Conservation (phyloP, 2,329 filamentous ascomycete species). For the Trichoderma sp. region DNA sequence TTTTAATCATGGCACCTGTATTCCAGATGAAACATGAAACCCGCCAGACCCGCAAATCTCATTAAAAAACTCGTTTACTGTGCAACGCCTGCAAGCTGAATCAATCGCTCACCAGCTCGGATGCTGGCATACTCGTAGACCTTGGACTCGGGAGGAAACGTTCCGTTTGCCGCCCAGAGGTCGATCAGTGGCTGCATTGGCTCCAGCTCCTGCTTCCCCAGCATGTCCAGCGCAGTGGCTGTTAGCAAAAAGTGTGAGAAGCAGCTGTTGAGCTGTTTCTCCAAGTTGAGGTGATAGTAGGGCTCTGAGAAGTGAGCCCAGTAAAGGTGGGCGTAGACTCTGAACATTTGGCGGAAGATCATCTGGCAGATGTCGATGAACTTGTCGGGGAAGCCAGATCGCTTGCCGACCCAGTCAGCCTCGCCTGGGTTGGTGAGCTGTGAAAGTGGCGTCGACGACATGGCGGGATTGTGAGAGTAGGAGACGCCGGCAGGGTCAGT, state of each 20-base stretch:
- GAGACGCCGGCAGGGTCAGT: constrained; percentile 74
- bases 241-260: constrained; percentile 83
- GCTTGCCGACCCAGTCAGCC: constrained; percentile 80
- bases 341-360: constrained; percentile 98
- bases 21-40: background rate
- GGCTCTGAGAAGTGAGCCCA: constrained; percentile 89
- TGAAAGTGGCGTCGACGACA: constrained; percentile 59
- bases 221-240: constrained; percentile 76
- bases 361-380: constrained; percentile 89
- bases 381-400: constrained; percentile 86
- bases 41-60: background rate
- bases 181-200: constrained; percentile 95
- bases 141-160: constrained; percentile 74
- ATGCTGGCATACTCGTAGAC: constrained; percentile 65
- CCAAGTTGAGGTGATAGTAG: constrained; percentile 78
- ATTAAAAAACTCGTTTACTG: constrained; percentile 25
- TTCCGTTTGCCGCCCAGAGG: constrained; percentile 84
- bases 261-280: constrained; percentile 81
- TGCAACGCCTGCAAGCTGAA: constrained; percentile 46
- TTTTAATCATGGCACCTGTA: background rate
- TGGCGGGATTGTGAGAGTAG: constrained; percentile 60
- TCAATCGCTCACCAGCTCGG: constrained; percentile 56
- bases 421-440: constrained; percentile 62
- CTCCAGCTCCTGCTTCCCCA: constrained; percentile 86
- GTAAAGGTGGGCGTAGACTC: constrained; percentile 96